Evolutionary conservation across 208 protist genomes (phyloP), one percentile per base, ranked within the genome.

Genomic region (Trypanosoma platydactyli): DNA sequence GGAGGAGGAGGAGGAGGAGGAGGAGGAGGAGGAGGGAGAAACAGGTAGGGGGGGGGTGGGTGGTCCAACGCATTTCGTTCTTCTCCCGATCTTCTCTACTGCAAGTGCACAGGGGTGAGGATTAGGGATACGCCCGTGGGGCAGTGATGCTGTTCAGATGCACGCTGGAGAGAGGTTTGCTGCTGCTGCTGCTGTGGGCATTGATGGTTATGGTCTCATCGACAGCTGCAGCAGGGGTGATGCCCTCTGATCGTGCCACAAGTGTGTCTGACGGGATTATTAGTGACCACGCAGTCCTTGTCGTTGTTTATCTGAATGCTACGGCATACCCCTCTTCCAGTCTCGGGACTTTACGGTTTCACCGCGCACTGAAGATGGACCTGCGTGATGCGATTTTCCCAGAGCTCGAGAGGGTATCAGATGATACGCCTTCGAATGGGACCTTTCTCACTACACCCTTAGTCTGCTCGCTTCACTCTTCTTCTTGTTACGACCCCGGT

Each of bases 231-330:
- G 4, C 18, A n/a, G 44, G 44, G 3, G 16, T 48, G 18, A 22
- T 16, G 18, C 6, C 16, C 13, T 12, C 5, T 22, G 44, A 22
- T 16, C 44, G 2, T 12, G 6, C 44, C 44, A 48, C 44, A 16
- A 3, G n/a, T 16, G 33, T 38, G 33, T 38, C 33, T 38, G 33
- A 38, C 33, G 5, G 33, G 9, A 11, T 48, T 48, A 16, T 22
- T 24, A 48, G 30, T 2, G 54, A 48, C 18, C 46, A 55, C 5
- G 20, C 18, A 18, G 18, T 64, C 24, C 33, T 24, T 38, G 33
- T 64, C 25, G 27, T 55, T 9, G 33, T 64, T 64, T 55, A 64
- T 29, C 33, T 64, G 33, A 64, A 64, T 29, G 30, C 48, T 25
- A 64, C 46, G 6, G 29, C 30, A 7, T 41, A 42, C 20, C 42